Evolutionary conservation across 1,139 yeast genomes (phyloP), one percentile per base, ranked within the genome.

Genomic region (Taiozyma onychis): DNA sequence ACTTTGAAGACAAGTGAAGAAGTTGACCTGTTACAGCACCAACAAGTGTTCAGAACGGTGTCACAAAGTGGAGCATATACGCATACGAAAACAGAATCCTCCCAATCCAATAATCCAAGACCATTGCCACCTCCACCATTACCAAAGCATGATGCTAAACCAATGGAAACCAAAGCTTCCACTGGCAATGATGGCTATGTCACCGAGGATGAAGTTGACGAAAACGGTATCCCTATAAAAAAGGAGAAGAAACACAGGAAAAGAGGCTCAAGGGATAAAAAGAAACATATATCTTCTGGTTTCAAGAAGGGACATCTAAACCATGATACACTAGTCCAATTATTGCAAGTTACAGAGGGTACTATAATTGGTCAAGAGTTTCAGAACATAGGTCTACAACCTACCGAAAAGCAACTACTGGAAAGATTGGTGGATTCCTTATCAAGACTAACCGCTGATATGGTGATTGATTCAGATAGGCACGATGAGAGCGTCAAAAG

Each of bases 401-500:
- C 78, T 0, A 84, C 84, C 54, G 97, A 90, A 64, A 86, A 87
- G 57, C 85, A 81, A 57, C 73, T 90, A 48, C 75, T 91, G 47
- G 97, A 90, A 64, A 84, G 88, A 66, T 81, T 91, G 45, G 87
- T 91, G 6, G 96, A 89, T 61, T 85, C 95, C 2, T 72, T 91
- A 51, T 85, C 95, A 24, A 75, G 95, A 59, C 76, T 91, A 54
- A 88, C 96, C 4, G 88, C 91, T 51, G 97, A 90, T 64, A 90
- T 91, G 88, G 85, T 88, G 49, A 67, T 88, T 49, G 96, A 91
- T 66, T 88, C 87, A 43, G 81, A 80, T 37, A 78, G 95, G 60
- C 83, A 87, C 54, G 85, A 84, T 28, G 87, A 87, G 54, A 96
- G 97, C n/a, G 77, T 88, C 42, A 75, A 79, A 55, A 72, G 97